phyloP scores from a whole-genome alignment of 306 rosid species.

The Trifolium pratense region DNA sequence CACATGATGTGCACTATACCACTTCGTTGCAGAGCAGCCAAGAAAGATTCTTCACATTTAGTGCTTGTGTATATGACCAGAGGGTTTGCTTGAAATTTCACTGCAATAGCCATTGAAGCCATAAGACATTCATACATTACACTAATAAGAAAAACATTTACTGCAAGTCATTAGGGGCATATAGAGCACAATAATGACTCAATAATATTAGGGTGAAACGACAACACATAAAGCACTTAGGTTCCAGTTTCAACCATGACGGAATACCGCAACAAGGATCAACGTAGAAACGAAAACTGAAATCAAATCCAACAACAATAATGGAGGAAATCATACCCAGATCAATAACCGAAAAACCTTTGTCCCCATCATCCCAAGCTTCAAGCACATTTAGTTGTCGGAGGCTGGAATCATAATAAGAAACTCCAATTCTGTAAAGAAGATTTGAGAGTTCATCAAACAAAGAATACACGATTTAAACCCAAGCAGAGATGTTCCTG shows the following conservation, averaged over 20 bases:
- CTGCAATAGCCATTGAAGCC: conserved; percentile 55
- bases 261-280: conserved; percentile 31
- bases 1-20: conserved; percentile 58
- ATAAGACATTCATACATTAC: conserved; percentile 36
- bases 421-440: conserved; percentile 80
- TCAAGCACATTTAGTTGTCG: conserved; percentile 91
- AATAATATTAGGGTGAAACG: not conserved
- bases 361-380: conserved; percentile 92
- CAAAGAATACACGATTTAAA: not conserved
- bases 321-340: conserved; percentile 63
- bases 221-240: conserved; percentile 21
- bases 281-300: conserved; percentile 41
- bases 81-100: conserved; percentile 94
- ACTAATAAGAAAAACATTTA: conserved; percentile 19
- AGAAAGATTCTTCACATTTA: conserved; percentile 83
- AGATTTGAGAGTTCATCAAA: conserved; percentile 36
- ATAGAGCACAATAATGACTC: not conserved
- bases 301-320: conserved; percentile 31
- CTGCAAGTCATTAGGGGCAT: conserved; percentile 16
- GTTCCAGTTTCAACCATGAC: conserved; percentile 33
- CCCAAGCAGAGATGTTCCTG: conserved; percentile 17
- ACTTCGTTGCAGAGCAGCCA: conserved; percentile 85
- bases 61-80: conserved; percentile 85
- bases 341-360: conserved; percentile 81
- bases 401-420: conserved; percentile 85